Evolutionary conservation across 345 rosid genomes (phyloP).

Genomic region (Stellera chamaejasme): DNA sequence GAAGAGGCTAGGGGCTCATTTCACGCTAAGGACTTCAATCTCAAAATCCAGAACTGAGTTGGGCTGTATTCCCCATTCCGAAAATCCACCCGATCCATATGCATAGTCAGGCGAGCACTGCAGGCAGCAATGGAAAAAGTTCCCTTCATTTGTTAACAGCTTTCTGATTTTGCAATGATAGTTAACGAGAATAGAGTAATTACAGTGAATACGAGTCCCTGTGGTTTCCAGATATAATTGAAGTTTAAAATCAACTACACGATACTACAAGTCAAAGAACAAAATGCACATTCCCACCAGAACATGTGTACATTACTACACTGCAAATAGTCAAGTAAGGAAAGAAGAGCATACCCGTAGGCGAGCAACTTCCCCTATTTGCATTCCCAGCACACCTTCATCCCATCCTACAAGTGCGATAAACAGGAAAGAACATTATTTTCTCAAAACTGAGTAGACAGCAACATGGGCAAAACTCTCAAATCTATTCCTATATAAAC

Average conservation of each 20-base stretch:
- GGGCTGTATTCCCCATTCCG: slow-evolving; percentile 81
- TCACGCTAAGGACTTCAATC: slow-evolving; percentile 60
- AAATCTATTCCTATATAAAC: too few relatives aligned
- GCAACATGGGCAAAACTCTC: too few relatives aligned
- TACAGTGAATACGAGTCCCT: too few relatives aligned
- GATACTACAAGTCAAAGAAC: too few relatives aligned
- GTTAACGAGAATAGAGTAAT: too few relatives aligned
- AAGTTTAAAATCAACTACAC: too few relatives aligned
- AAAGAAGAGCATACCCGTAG: slow-evolving; percentile 48
- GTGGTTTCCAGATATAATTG: too few relatives aligned
- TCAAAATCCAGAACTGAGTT: slow-evolving; percentile 83
- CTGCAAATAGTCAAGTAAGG: neutral
- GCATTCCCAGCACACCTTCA: slow-evolving; percentile 98
- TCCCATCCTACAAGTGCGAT: slow-evolving; percentile 70
- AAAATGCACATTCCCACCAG: neutral
- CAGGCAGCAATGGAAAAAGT: slow-evolving; percentile 12
- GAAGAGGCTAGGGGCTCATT: slow-evolving; percentile 31
- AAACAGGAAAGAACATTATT: neutral
- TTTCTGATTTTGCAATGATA: too few relatives aligned
- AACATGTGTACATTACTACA: neutral
- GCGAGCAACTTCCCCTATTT: slow-evolving; percentile 88
- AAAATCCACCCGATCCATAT: slow-evolving; percentile 77
- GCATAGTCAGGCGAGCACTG: slow-evolving; percentile 97
- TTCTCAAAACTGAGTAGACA: too few relatives aligned
- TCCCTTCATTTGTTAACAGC: too few relatives aligned